Conservation (phyloP, 2,329 filamentous ascomycete species). For the Saccharata proteae region DNA sequence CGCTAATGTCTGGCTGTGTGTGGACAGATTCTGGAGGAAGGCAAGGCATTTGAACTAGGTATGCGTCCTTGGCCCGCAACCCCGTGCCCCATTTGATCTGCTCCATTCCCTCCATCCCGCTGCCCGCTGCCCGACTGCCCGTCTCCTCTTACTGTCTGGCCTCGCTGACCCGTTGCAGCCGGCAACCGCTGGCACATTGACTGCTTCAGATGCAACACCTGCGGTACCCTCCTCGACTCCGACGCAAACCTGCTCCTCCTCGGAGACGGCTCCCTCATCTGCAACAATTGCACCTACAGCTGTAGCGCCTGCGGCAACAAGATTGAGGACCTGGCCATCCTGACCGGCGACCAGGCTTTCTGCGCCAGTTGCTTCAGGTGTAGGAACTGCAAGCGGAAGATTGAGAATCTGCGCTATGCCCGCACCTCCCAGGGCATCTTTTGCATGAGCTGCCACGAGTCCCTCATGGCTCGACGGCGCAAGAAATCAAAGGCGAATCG, state of each 20-base stretch:
- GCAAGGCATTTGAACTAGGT: slow-evolving; percentile 97
- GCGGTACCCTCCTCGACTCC: slow-evolving; percentile 89
- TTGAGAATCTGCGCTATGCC: slow-evolving; percentile 95
- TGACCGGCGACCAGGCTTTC: slow-evolving; percentile 96
- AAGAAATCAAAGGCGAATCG: slow-evolving; percentile 60
- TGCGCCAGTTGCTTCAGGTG: slow-evolving; percentile 96
- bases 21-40: slow-evolving; percentile 84
- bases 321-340: slow-evolving; percentile 93
- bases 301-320: slow-evolving; percentile 95
- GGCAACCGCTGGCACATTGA: slow-evolving; percentile 97
- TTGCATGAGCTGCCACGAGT: slow-evolving; percentile 98
- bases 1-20: slow-evolving; percentile 13
- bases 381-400: slow-evolving; percentile 96
- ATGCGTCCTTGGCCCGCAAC: slow-evolving; percentile 22
- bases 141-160: slow-evolving; percentile 4
- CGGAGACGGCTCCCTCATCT: slow-evolving; percentile 94
- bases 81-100: slow-evolving; percentile 1
- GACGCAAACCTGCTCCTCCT: slow-evolving; percentile 95
- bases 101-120: slow-evolving; percentile 1
- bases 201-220: slow-evolving; percentile 96
- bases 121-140: slow-evolving; percentile 1
- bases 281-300: slow-evolving; percentile 98
- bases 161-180: slow-evolving; percentile 46
- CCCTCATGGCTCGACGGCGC: slow-evolving; percentile 79
- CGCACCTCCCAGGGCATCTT: slow-evolving; percentile 97